These are phyloP conservation scores for Hordeum vulgare DNA, from an alignment of 176 grass and related monocot genomes.

Conservation along the genomic window MorexV3_pseudomolecules_assembly NC_058518.1:21742965-21743464, in stretches of 20 bases:
- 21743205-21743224: not conserved
- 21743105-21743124: not conserved
- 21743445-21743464: not conserved
- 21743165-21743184: not conserved
- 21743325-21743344: not conserved
- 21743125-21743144: not conserved
- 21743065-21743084: no score
- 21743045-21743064: not conserved
- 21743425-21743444: not conserved
- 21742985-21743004: not conserved
- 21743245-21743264: not conserved
- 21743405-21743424: not conserved
- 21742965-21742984: not conserved
- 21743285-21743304: not conserved
- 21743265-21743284: not conserved
- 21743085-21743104: not conserved
- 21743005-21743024: not conserved
- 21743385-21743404: not conserved
- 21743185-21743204: not conserved
- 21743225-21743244: not conserved
- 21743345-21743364: not conserved
- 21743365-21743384: not conserved
- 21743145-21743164: not conserved
- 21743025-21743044: not conserved
- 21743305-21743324: not conserved